These are phyloP conservation scores for Solanum hybrid DNA, from an alignment of 305 asterid species.

Conservation along the genomic window DNA sequence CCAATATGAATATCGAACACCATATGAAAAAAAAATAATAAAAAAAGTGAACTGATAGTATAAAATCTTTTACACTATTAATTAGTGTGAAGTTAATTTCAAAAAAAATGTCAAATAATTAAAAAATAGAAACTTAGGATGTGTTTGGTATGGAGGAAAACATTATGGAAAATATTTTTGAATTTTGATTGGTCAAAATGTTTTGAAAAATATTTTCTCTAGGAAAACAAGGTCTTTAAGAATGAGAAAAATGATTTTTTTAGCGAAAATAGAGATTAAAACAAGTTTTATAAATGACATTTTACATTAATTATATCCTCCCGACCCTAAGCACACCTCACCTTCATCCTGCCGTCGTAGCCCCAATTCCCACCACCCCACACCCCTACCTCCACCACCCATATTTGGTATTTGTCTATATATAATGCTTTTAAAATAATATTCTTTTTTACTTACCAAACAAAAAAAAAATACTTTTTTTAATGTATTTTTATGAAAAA, in stretches of 20 bases:
- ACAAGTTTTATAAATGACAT: background rate
- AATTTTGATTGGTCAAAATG: background rate
- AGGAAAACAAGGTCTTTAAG: background rate
- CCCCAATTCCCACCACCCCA: background rate
- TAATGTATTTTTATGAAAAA: background rate
- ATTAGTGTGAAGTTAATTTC: background rate
- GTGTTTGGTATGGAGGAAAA: background rate
- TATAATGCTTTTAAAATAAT: background rate
- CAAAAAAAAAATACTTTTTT: background rate
- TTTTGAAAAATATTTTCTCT: background rate
- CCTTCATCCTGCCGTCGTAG: background rate
- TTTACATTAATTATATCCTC: background rate
- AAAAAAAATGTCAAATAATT: background rate
- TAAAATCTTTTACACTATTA: background rate
- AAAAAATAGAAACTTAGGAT: background rate
- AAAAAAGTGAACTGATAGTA: background rate
- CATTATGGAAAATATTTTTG: background rate
- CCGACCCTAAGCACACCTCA: background rate
- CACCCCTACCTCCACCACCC: background rate
- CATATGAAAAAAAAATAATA: accelerated
- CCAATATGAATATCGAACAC: background rate
- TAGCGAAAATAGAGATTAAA: background rate
- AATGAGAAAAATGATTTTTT: accelerated
- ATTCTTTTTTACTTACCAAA: background rate
- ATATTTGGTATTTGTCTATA: background rate